phyloP scores from a whole-genome alignment of 176 grass and related monocot species.

The Dendrocalamus sinicus region DNA sequence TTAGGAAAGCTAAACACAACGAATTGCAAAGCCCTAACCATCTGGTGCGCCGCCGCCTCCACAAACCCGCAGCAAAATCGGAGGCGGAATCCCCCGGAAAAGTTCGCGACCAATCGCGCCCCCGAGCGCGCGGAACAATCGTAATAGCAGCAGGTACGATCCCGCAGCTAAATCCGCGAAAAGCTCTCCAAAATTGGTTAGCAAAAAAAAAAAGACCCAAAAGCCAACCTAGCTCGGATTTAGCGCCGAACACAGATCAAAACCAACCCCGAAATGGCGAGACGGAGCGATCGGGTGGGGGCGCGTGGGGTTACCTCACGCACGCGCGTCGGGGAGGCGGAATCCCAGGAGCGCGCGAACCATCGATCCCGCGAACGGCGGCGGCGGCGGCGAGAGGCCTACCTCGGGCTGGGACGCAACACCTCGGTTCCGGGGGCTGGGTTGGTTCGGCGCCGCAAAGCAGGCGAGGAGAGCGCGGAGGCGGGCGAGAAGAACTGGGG shows the following conservation, averaged over 20 bases:
- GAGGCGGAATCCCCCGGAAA: neutral
- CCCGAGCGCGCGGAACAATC: neutral
- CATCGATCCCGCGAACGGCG: neutral
- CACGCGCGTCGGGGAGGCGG: neutral
- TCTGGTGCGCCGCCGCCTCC: neutral
- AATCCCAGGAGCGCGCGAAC: neutral
- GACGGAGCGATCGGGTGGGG: neutral
- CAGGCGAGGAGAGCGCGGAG: too few relatives aligned
- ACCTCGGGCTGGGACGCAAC: too few relatives aligned
- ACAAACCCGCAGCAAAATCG: neutral
- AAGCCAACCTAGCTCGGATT: too few relatives aligned
- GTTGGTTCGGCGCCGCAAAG: too few relatives aligned
- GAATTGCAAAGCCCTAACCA: constrained; percentile 9
- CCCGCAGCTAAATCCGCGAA: too few relatives aligned
- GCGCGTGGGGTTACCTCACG: constrained; percentile 17
- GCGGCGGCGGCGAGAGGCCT: neutral
- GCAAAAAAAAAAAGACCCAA: too few relatives aligned
- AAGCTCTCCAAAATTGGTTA: too few relatives aligned
- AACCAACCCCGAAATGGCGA: neutral
- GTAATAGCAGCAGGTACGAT: neutral
- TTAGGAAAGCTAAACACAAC: neutral
- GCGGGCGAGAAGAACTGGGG: too few relatives aligned
- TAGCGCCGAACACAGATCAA: too few relatives aligned
- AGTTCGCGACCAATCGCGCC: neutral
- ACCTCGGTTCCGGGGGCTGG: too few relatives aligned